These are phyloP conservation scores for Eucalyptus caleyi DNA, from an alignment of 345 rosid species.

Conservation along the genomic window DNA sequence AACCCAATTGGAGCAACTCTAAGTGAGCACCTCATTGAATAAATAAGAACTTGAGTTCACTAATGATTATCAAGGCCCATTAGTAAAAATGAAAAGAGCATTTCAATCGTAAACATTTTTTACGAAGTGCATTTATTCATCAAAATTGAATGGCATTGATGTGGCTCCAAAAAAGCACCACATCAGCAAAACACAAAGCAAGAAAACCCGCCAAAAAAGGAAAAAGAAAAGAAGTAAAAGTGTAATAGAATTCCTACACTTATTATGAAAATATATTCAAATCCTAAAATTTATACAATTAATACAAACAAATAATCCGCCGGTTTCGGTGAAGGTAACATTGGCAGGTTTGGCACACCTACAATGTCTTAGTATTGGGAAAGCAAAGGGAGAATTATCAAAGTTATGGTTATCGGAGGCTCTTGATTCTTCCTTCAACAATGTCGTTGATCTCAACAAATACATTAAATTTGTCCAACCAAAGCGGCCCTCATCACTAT, in stretches of 20 bases:
- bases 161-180: background rate
- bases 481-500: background rate
- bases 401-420: background rate
- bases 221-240: no score
- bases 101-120: no score
- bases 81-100: no score
- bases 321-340: background rate
- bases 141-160: background rate
- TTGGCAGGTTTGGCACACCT: background rate
- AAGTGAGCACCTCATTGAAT: no score
- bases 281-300: no score
- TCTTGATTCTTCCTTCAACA: background rate
- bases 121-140: background rate
- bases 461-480: background rate
- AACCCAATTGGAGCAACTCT: no score
- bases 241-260: no score
- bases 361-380: background rate
- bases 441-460: background rate
- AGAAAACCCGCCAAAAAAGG: background rate
- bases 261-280: background rate
- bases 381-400: background rate
- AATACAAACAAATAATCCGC: no score
- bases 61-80: no score
- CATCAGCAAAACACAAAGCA: background rate
- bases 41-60: no score